Evolutionary conservation across 768 basidiomycete species (phyloP), one percentile per base, ranked within the genome.

Genomic region (Naganishia friedmannii): DNA sequence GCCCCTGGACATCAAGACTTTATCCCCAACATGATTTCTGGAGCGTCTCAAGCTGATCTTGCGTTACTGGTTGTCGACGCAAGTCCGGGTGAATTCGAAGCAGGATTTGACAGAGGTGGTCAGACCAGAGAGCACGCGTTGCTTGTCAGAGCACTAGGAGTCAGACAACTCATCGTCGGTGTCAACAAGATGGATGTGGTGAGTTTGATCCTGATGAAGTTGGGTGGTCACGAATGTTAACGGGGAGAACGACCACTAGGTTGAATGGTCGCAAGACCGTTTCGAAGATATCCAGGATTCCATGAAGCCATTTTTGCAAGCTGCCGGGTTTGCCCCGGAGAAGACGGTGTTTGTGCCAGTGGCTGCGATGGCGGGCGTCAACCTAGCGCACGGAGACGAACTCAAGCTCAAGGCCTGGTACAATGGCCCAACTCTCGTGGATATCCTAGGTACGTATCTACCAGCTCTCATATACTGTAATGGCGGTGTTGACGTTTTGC

Each of bases 21-120:
- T 75, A 90, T 99, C 72, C 96, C 96, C 0, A 98, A 98, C 78
- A 98, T 98, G 95, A 99, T 99, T 65, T 97, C 94, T 0, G 96
- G 96, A 0, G 95, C 96, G 8, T 88, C 94, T 1, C 96, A 97
- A 81, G 96, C 95, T 0, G 96, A 98, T 74, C 92, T 92, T 56
- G 93, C 96, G 0, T 82, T 98, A 9, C 87, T 98, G 26, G 94
- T 98, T 3, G 88, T 99, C 31, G 96, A 96, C 79, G 88, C 93
- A 1, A 85, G 89, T 6, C 87, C 85, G 0, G 95, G 95, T 23
- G 93, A 94, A 77, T 99, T 99, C 74, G 96, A 99, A 81, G 89
- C 92, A 28, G 95, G 95, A 2, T 99, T 98, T 76, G 90, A 91
- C 42, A 85, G 89, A 21, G 93, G 93, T 53, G 95, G 95, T 0